Evolutionary conservation across 371 early-diverging fungal species (phyloP), one percentile per base, ranked within the genome.

Genomic region (Capillidium heterosporum): DNA sequence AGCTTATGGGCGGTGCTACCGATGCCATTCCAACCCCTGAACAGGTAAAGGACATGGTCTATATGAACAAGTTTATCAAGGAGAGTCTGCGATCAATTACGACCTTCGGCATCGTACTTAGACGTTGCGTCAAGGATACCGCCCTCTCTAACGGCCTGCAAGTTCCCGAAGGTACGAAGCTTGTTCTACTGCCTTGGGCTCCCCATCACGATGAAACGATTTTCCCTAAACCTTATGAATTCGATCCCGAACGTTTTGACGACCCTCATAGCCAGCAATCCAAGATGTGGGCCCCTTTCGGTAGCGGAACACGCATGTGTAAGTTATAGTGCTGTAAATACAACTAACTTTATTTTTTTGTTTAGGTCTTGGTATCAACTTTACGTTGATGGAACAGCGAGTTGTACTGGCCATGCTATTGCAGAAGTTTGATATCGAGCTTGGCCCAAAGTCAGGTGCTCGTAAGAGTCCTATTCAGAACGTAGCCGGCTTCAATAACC

Each of bases 321-420:
- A 51, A 51, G 10, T 31, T 19, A 26, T 17, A 1, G 19, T 17
- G 8, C 19, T 0, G 10, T 24, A 26, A 24, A 49, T 31, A 13
- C 23, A 10, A 49, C 19, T 27, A 21, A 49, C 23, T 17, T 24
- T 26, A 10, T 26, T 27, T 26, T 28, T 27, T 48, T 27, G n/a
- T 51, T n/a, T 23, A 51, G 52, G 52, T 39, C 2, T 76, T 35
- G 80, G 76, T 41, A 66, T 70, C 67, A 71, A 75, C 44, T 78
- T 80, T 55, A 69, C 76, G 1, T 61, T 78, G 55, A 60, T 69
- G 7, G 74, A 75, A 28, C 77, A 76, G 62, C 67, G 75, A 17
- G 63, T 75, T 13, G 26, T 74, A 1, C 60, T 76, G 23, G 56
- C 71, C 3, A 69, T 75, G 71, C 46, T 78, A 15, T 58, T 71